Evolutionary conservation across 352 stramenopile species (phyloP), one percentile per base, ranked within the genome.

Genomic region (Peronospora belbahrii): DNA sequence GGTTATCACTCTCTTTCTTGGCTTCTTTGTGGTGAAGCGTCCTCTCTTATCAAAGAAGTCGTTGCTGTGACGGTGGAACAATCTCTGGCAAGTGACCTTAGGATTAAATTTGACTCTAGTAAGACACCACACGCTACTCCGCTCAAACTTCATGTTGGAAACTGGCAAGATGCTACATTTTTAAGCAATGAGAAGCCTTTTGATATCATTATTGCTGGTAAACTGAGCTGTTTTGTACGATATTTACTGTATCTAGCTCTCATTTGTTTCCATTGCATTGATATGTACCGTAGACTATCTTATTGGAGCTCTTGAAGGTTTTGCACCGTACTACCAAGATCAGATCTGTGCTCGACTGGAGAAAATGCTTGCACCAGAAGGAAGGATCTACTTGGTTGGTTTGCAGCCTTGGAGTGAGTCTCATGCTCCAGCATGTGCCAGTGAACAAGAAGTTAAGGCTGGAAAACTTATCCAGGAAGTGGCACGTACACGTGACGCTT

Each of bases 241-340:
- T 14, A 7, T 32, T 30, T 45, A 17, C 13, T 34, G 32, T 30
- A 31, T 30, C 10, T 40, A 32, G 42, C 14, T 13, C 35, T 19
- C 19, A 24, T n/a, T 33, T 24, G 25, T 28, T 24, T 19, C 4
- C 23, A 22, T 22, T 20, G 3, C 32, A 2, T 20, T 3, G 4
- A 19, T 42, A 6, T 19, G 15, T 9, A 23, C 8, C 23, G n/a
- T 44, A 44, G 89, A 97, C 59, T 97, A 97, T 59, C 65, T 97
- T 3, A 71, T 97, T 18, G 89, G 89, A 36, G 86, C 89, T 8
- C 90, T 97, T 43, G 89, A 96, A 52, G 89, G 87, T 14, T 96
- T 96, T 60, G 78, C 72, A 24, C 87, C 89, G 0, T 97, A 94
- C 58, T 89, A 80, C 50, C 87, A 96, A 64, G 71, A 83, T 44